Evolutionary conservation across 1,284 basidiomycete genomes (phyloP).

Genomic region (Ceratobasidium sp.): DNA sequence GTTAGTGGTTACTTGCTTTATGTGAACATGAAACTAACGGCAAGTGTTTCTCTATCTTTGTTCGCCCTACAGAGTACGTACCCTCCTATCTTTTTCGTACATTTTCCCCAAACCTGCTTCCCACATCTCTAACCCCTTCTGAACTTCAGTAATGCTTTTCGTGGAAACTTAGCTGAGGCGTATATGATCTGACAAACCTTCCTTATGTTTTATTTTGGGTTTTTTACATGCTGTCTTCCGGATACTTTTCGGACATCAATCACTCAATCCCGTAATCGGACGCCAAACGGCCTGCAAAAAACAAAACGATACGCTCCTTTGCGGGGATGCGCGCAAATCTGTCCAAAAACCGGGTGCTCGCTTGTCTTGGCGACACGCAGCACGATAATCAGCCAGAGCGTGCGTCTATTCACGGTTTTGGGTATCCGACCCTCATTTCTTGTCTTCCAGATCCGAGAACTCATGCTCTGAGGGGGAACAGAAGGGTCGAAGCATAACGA

Average conservation of each 20-base stretch:
- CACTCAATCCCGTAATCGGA: slow-evolving; percentile 26
- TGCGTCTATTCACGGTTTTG: slow-evolving; percentile 16
- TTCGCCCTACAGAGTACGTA: slow-evolving; percentile 76
- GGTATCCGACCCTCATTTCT: not conserved
- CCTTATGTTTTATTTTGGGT: slow-evolving; percentile 25
- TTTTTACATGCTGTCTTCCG: slow-evolving; percentile 30
- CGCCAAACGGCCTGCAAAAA: slow-evolving; percentile 19
- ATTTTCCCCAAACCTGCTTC: slow-evolving; percentile 49
- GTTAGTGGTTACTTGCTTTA: slow-evolving; percentile 61
- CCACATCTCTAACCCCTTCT: slow-evolving; percentile 25
- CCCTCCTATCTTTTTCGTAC: slow-evolving; percentile 55
- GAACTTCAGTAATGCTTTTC: slow-evolving; percentile 39
- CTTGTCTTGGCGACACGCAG: not conserved
- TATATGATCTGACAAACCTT: slow-evolving; percentile 42
- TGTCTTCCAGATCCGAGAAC: slow-evolving; percentile 40
- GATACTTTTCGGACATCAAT: slow-evolving; percentile 37
- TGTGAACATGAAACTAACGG: slow-evolving; percentile 37
- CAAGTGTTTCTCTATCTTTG: slow-evolving; percentile 48
- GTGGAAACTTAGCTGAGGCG: slow-evolving; percentile 29
- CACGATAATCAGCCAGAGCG: slow-evolving; percentile 42
- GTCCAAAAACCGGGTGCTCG: not conserved
- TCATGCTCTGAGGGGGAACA: slow-evolving; percentile 31
- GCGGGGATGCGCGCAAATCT: not conserved
- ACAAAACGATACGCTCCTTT: slow-evolving; percentile 16
- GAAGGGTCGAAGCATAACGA: not conserved